Percentiles rank a stretch among this genome's conserved stretches.
These are phyloP conservation scores for Penium margaritaceum DNA, from an alignment of 139 green algal genomes.

Conservation along the genomic window DNA sequence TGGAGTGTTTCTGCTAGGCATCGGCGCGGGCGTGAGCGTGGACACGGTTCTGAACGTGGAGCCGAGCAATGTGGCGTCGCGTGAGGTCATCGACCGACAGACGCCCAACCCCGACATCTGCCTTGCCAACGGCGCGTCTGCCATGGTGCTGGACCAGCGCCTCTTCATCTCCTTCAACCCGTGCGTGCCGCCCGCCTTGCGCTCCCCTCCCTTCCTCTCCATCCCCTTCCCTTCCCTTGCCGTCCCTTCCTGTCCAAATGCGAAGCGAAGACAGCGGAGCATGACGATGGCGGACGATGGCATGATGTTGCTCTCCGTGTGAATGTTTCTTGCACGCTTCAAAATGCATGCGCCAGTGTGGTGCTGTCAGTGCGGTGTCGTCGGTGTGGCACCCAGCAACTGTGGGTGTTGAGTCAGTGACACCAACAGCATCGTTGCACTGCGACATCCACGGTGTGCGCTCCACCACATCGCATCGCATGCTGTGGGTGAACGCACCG, in stretches of 20 bases:
- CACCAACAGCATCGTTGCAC: no score
- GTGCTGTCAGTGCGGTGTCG: no score
- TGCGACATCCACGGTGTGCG: no score
- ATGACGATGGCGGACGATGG: no score
- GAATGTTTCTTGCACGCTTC: no score
- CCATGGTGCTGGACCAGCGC: slow-evolving; percentile 95
- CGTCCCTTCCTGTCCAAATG: background rate
- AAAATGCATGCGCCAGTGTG: no score
- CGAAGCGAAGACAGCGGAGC: no score
- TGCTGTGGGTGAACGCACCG: no score
- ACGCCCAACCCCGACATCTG: slow-evolving; percentile 79
- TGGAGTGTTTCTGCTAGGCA: slow-evolving; percentile 21
- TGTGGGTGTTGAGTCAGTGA: no score
- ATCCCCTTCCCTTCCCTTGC: background rate
- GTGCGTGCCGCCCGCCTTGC: background rate
- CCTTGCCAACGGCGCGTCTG: slow-evolving; percentile 81
- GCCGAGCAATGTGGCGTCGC: slow-evolving; percentile 62
- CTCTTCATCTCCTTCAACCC: slow-evolving; percentile 97
- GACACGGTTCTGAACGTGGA: slow-evolving; percentile 30
- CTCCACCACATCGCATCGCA: no score
- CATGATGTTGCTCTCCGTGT: no score
- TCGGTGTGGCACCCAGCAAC: no score
- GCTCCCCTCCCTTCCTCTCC: background rate
- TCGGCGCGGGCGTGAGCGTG: slow-evolving; percentile 12
- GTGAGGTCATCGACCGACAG: slow-evolving; percentile 84